Base-by-base conservation (phyloP, 2,329 filamentous ascomycete species). In the Thielaviopsis euricoi region DNA sequence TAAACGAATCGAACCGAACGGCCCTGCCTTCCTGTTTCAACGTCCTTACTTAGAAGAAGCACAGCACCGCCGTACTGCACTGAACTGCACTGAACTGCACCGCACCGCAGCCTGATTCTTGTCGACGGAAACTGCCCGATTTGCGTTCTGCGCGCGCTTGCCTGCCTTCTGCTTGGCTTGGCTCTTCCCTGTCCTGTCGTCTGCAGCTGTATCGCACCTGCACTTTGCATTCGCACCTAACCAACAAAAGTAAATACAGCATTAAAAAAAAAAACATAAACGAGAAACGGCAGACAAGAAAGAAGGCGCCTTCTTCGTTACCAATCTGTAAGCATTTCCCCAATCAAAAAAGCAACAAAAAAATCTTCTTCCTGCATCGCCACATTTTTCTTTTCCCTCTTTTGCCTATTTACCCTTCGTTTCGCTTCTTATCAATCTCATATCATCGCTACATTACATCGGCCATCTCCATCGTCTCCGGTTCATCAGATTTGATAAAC, bases 101-200 rank as follows among this genome's bases (percentile, higher is more conserved):
- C n/a, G n/a, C n/a, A n/a, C n/a, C n/a, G 33, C 49, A 29, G 54
- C 54, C 54, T 56, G 54, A 56, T 25, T n/a, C 51, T 17, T 22
- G 17, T 51, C 33, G 25, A 23, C 55, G n/a, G 49, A 53, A 53
- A 43, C 56, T 53, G 56, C 51, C 56, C 33, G 50, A 53, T 57
- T 48, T 53, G 49, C 43, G 21, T 29, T 57, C n/a, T 48, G 49
- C 52, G 52, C 55, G 29, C 23, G 52, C 40, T 33, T 53, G 51
- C 19, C n/a, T 26, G 7, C 26, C 25, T 37, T 13, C 51, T 48
- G 43, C 43, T 21, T 48, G 17, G 15, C 21, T 48, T 21, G 37
- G 37, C 37, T 43, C 10, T 43, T n/a, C 37, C 37, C 6, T 43
- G 37, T n/a, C n/a, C n/a, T n/a, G n/a, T n/a, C n/a, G n/a, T 15